phyloP scores from a whole-genome alignment of 805 yeast species.

The Pichia thaimueangensis region DNA sequence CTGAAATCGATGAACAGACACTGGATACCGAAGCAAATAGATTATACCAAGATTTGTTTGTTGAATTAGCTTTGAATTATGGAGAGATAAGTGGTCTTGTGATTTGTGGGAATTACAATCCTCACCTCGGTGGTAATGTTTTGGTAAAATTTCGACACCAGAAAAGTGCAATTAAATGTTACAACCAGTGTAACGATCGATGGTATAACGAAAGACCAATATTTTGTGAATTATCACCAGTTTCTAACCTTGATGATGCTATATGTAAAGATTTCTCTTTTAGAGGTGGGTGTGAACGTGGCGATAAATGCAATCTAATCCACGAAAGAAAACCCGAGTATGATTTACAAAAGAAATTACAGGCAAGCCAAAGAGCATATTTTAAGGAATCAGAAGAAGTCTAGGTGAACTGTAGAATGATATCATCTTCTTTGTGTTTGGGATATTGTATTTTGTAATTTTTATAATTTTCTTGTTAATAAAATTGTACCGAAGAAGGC shows the following conservation, averaged over 20 bases:
- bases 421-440: too few relatives aligned
- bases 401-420: too few relatives aligned
- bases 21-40: slow-evolving; percentile 47
- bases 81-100: slow-evolving; percentile 55
- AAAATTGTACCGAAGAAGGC: too few relatives aligned
- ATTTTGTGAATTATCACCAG: slow-evolving; percentile 74
- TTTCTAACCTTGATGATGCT: slow-evolving; percentile 60
- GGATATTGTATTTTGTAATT: too few relatives aligned
- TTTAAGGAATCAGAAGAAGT: slow-evolving; percentile 7
- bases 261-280: slow-evolving; percentile 65
- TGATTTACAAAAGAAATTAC: slow-evolving; percentile 16
- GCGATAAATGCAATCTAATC: slow-evolving; percentile 81
- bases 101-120: slow-evolving; percentile 77
- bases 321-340: slow-evolving; percentile 59
- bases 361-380: slow-evolving; percentile 15
- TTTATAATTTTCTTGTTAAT: too few relatives aligned
- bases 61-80: slow-evolving; percentile 43
- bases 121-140: slow-evolving; percentile 82
- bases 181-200: slow-evolving; percentile 57
- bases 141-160: slow-evolving; percentile 55
- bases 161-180: slow-evolving; percentile 55
- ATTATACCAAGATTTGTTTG: slow-evolving; percentile 66
- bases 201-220: slow-evolving; percentile 83
- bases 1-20: slow-evolving; percentile 22
- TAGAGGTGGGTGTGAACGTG: slow-evolving; percentile 60